Conservation (phyloP, 2,329 filamentous ascomycete species). For the Teratosphaeriaceae sp. region DNA sequence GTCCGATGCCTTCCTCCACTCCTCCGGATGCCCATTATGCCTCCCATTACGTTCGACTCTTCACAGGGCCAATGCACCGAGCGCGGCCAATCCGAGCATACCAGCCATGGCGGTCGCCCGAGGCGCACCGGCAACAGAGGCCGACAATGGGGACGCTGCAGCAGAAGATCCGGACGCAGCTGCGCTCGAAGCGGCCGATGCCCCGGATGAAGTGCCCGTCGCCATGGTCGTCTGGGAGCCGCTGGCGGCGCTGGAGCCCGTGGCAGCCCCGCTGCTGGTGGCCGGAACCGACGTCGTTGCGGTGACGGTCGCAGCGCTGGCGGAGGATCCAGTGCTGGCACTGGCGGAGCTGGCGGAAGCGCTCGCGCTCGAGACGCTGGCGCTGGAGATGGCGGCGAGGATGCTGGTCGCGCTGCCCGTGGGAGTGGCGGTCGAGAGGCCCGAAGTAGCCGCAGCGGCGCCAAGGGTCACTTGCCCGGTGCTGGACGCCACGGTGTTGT, state of each 20-base stretch:
- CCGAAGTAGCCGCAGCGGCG: constrained; percentile 23
- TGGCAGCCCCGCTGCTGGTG: neutral
- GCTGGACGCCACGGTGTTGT: constrained; percentile 32
- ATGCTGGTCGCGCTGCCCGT: constrained; percentile 22
- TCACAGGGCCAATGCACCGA: constrained; percentile 16
- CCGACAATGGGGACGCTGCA: neutral
- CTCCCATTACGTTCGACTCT: no score
- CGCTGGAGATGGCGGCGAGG: constrained; percentile 14
- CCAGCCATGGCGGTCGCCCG: constrained; percentile 14
- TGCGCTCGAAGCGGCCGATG: neutral
- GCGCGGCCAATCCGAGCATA: constrained; percentile 13
- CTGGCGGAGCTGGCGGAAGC: neutral
- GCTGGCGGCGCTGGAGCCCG: neutral
- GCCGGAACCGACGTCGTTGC: neutral
- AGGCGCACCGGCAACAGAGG: constrained; percentile 6
- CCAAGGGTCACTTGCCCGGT: constrained; percentile 24
- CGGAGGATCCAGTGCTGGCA: neutral
- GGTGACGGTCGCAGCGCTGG: neutral
- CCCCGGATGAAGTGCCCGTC: neutral
- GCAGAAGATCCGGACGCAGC: constrained; percentile 3
- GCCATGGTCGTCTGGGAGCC: neutral
- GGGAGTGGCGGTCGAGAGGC: constrained; percentile 19
- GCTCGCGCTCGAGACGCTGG: constrained; percentile 6
- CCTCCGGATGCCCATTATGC: no score
- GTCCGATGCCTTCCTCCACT: no score